These are phyloP conservation scores for Heterobasidion annosum DNA, from an alignment of 1,284 basidiomycete species.

Conservation along the genomic window DNA sequence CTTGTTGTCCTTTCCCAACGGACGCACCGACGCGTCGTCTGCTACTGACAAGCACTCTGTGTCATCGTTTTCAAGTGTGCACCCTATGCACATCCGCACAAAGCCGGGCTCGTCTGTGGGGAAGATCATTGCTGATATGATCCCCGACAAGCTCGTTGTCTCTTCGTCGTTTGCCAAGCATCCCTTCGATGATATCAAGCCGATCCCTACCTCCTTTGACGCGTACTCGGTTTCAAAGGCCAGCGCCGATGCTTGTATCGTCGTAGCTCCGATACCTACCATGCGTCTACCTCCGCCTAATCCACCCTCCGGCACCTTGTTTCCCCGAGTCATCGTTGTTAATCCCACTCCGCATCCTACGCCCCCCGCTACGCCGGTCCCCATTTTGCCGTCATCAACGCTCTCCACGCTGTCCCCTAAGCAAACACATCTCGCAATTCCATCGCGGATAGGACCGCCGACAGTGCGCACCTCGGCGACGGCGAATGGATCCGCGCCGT, in stretches of 20 bases:
- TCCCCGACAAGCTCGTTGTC: conserved; percentile 29
- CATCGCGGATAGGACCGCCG: conserved; percentile 6
- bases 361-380: conserved; percentile 40
- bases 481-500: conserved; percentile 1
- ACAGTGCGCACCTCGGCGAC: not conserved
- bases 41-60: conserved; percentile 11
- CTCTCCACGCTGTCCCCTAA: conserved; percentile 9
- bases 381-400: conserved; percentile 10
- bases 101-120: conserved; percentile 30
- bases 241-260: conserved; percentile 17
- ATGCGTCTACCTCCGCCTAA: conserved; percentile 21
- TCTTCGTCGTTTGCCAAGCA: conserved; percentile 1
- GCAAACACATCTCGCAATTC: conserved; percentile 21
- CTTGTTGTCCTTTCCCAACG: conserved; percentile 3
- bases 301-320: conserved; percentile 16
- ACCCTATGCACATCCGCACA: conserved; percentile 19
- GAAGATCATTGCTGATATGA: conserved; percentile 48
- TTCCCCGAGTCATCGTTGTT: conserved; percentile 44
- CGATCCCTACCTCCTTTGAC: not conserved
- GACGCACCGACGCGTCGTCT: not conserved
- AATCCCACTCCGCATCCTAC: conserved; percentile 50
- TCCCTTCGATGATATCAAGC: conserved; percentile 1
- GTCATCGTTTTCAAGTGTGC: conserved; percentile 10
- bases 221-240: not conserved
- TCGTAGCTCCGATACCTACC: conserved; percentile 18